A percentile compares a stretch with the other conserved stretches of the same genome.
phyloP scores from a whole-genome alignment of 2,329 filamentous ascomycete genomes.

The Botrytis porri region DNA sequence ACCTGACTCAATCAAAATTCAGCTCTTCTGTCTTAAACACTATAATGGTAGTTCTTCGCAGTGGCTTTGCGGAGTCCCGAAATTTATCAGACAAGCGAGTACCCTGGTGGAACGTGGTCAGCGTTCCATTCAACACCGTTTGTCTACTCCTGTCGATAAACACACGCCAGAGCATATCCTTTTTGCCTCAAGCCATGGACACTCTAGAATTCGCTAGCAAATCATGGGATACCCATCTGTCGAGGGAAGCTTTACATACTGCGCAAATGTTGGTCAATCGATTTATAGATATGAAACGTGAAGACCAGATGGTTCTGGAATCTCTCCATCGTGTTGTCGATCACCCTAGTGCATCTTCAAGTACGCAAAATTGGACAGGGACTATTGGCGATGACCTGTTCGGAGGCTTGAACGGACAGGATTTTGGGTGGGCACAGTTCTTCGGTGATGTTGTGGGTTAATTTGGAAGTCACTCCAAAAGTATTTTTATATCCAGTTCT shows the following conservation, averaged over 20 bases:
- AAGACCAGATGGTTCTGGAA: conserved; percentile 24
- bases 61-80: conserved; percentile 24
- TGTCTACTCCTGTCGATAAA: conserved; percentile 28
- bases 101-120: conserved; percentile 31
- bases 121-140: conserved; percentile 27
- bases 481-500: background rate
- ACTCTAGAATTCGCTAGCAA: conserved; percentile 24
- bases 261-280: conserved; percentile 28
- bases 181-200: conserved; percentile 25
- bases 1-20: conserved; percentile 16
- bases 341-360: background rate
- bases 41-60: conserved; percentile 24
- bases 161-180: conserved; percentile 25
- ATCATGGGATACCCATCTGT: conserved; percentile 25
- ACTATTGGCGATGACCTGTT: conserved; percentile 1
- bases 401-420: background rate
- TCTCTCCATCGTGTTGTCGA: conserved; percentile 25
- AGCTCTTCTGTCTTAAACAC: background rate
- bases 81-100: conserved; percentile 21
- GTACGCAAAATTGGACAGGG: background rate
- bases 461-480: background rate
- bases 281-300: conserved; percentile 24
- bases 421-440: conserved; percentile 13
- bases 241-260: conserved; percentile 30
- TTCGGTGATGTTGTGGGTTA: conserved; percentile 1